Conservation (phyloP, 805 yeast genomes). For the Starmerella riodocensis region DNA sequence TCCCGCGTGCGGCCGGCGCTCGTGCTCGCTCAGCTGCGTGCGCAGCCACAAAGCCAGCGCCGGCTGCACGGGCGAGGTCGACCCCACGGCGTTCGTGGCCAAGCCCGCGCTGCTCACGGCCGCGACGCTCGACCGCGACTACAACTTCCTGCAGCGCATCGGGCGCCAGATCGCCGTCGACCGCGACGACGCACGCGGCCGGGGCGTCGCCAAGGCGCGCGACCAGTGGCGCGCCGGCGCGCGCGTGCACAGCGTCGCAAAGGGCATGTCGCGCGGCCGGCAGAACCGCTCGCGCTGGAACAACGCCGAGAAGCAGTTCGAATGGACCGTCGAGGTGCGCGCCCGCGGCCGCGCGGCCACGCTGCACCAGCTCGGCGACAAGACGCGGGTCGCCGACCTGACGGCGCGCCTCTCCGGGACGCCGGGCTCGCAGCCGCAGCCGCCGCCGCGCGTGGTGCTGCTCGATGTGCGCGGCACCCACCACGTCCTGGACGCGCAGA, state of each 20-base stretch:
- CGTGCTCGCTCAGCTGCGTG: constrained; percentile 64
- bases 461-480: constrained; percentile 16
- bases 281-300: constrained; percentile 62
- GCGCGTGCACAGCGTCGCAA: constrained; percentile 46
- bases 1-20: constrained; percentile 56
- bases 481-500: constrained; percentile 10
- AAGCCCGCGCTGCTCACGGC: constrained; percentile 35
- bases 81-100: constrained; percentile 45
- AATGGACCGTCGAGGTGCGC: constrained; percentile 60
- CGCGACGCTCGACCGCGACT: constrained; percentile 58
- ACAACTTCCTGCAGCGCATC: constrained; percentile 52
- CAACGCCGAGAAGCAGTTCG: constrained; percentile 42
- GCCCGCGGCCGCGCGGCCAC: constrained; percentile 1
- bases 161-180: constrained; percentile 50
- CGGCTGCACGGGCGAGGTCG: constrained; percentile 54
- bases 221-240: constrained; percentile 49
- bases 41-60: constrained; percentile 50
- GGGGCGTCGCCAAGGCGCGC: constrained; percentile 23
- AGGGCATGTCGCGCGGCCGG: constrained; percentile 57
- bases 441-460: constrained; percentile 15
- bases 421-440: constrained; percentile 1
- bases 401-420: constrained; percentile 6
- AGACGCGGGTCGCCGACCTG: constrained; percentile 7
- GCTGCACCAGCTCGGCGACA: constrained; percentile 17
- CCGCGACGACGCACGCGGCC: constrained; percentile 35